Evolutionary conservation across 2,329 filamentous ascomycete genomes (phyloP).

Genomic region (Coniella vitis): DNA sequence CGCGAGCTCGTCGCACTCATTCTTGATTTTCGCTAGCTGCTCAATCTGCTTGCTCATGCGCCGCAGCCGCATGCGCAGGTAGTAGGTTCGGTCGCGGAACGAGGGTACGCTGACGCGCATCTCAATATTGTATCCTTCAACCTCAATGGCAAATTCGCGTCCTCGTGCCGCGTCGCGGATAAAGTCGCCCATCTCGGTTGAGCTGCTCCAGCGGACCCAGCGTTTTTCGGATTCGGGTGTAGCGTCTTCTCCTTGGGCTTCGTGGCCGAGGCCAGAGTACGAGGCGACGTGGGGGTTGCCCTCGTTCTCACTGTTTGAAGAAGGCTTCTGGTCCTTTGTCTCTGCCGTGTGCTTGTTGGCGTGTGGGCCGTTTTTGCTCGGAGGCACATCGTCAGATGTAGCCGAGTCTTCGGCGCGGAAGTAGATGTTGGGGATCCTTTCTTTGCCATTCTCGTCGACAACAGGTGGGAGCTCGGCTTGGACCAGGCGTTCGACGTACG

Average conservation of each 20-base stretch:
- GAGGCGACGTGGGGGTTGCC: slow-evolving; percentile 48
- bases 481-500: slow-evolving; percentile 81
- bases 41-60: slow-evolving; percentile 65
- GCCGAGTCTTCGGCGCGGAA: slow-evolving; percentile 76
- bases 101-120: slow-evolving; percentile 77
- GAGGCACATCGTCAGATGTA: slow-evolving; percentile 43
- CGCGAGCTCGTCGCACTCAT: slow-evolving; percentile 72
- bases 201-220: slow-evolving; percentile 83
- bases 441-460: slow-evolving; percentile 49
- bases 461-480: slow-evolving; percentile 77
- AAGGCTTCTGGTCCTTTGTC: slow-evolving; percentile 9
- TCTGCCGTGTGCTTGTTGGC: slow-evolving; percentile 22
- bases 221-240: slow-evolving; percentile 38
- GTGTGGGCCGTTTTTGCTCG: slow-evolving; percentile 25
- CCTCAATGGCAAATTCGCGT: slow-evolving; percentile 75
- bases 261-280: slow-evolving; percentile 64
- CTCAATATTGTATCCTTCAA: slow-evolving; percentile 60
- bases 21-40: slow-evolving; percentile 65
- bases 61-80: slow-evolving; percentile 69
- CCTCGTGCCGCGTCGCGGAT: slow-evolving; percentile 82
- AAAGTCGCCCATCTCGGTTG: slow-evolving; percentile 89
- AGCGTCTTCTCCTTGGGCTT: slow-evolving; percentile 35
- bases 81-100: slow-evolving; percentile 87
- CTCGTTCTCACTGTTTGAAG: slow-evolving; percentile 1
- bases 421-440: slow-evolving; percentile 65